Percentiles rank a stretch among this genome's conserved stretches.
These are phyloP conservation scores for Aspergillus floridensis DNA, from an alignment of 2,329 filamentous ascomycete species.

Conservation along the genomic window DNA sequence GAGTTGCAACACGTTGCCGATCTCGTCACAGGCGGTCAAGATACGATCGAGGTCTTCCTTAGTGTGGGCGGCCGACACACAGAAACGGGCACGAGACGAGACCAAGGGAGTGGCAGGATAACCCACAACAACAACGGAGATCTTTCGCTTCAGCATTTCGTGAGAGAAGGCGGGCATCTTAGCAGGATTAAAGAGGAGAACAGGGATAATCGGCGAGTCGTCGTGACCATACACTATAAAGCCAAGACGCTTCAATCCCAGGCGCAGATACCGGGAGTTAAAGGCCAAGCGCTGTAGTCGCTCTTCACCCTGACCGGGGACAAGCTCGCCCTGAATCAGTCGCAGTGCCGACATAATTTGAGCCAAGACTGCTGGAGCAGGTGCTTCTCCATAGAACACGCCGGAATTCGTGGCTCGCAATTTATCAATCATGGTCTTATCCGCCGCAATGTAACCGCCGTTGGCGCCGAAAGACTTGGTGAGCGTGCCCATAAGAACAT, in stretches of 20 bases:
- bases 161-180: constrained; percentile 99
- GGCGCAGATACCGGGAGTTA: constrained; percentile 96
- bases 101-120: constrained; percentile 96
- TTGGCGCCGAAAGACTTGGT: constrained; percentile 99
- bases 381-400: constrained; percentile 82
- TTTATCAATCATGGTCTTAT: constrained; percentile 90
- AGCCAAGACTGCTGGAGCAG: constrained; percentile 80
- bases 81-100: constrained; percentile 92
- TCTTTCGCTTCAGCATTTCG: constrained; percentile 97
- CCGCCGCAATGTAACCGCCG: constrained; percentile 88
- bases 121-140: constrained; percentile 93
- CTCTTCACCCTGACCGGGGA: constrained; percentile 90
- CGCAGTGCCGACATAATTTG: constrained; percentile 85
- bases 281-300: constrained; percentile 93
- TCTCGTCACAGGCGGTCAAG: constrained; percentile 83
- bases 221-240: constrained; percentile 97
- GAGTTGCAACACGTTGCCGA: constrained; percentile 86
- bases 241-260: constrained; percentile 93
- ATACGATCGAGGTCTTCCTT: constrained; percentile 96
- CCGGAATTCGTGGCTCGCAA: constrained; percentile 82
- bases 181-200: constrained; percentile 95
- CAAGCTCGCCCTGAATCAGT: constrained; percentile 84
- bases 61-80: constrained; percentile 91
- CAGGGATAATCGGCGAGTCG: constrained; percentile 92
- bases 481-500: constrained; percentile 96